Percentiles rank a stretch among this genome's conserved stretches.
These are phyloP conservation scores for Sporothrix variecibatus DNA, from an alignment of 2,329 filamentous ascomycete species.

Conservation along the genomic window DNA sequence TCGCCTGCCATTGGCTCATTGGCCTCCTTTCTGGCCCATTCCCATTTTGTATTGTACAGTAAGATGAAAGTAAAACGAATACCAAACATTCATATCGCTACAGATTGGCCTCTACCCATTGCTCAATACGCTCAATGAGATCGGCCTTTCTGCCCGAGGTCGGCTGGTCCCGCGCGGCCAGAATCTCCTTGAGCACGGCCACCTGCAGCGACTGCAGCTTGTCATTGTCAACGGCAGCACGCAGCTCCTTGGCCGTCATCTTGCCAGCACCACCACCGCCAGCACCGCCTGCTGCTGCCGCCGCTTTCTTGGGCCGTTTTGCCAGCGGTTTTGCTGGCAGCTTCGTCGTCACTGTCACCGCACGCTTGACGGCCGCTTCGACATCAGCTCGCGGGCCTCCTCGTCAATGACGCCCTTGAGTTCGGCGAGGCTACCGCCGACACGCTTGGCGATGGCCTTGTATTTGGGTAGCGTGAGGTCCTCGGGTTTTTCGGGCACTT, in stretches of 20 bases:
- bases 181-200: slow-evolving; percentile 52
- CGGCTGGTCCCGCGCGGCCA: slow-evolving; percentile 51
- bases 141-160: slow-evolving; percentile 56
- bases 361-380: slow-evolving; percentile 54
- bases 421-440: slow-evolving; percentile 73
- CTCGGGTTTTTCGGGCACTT: slow-evolving; percentile 70
- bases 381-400: slow-evolving; percentile 46
- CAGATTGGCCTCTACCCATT: slow-evolving; percentile 55
- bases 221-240: slow-evolving; percentile 50
- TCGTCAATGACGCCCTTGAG: slow-evolving; percentile 72
- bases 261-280: slow-evolving; percentile 38
- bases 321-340: slow-evolving; percentile 41
- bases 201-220: slow-evolving; percentile 58
- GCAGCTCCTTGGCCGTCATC: slow-evolving; percentile 48
- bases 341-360: slow-evolving; percentile 48
- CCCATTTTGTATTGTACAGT: slow-evolving; percentile 1
- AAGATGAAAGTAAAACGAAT: not conserved
- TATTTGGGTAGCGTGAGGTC: slow-evolving; percentile 85
- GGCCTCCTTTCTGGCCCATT: not conserved
- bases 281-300: slow-evolving; percentile 38
- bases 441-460: slow-evolving; percentile 85
- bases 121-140: slow-evolving; percentile 56
- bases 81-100: slow-evolving; percentile 16
- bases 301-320: slow-evolving; percentile 54
- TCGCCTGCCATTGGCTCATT: not conserved